These are phyloP conservation scores for Paraglomus occultum DNA, from an alignment of 192 early-diverging fungal genomes.

Conservation along the genomic window DNA sequence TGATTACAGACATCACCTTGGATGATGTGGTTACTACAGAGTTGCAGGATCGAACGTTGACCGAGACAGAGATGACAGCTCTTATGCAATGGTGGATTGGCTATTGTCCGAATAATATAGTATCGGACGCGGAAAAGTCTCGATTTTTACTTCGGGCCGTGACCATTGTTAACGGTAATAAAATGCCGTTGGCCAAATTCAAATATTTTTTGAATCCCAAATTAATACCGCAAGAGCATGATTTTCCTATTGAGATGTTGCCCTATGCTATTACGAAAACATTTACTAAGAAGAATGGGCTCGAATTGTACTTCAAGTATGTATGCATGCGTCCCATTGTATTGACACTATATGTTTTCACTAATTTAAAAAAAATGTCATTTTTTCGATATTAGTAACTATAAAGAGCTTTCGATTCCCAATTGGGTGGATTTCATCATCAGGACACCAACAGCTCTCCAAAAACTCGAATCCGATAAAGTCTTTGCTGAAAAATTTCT, in stretches of 20 bases:
- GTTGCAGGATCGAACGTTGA: slow-evolving; percentile 54
- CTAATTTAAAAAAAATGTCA: not conserved
- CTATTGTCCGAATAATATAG: slow-evolving; percentile 33
- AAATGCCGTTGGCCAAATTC: slow-evolving; percentile 49
- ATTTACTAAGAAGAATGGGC: not conserved
- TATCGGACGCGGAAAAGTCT: not conserved
- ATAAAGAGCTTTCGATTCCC: slow-evolving; percentile 2
- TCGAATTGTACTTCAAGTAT: slow-evolving; percentile 10
- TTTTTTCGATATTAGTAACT: slow-evolving; percentile 2
- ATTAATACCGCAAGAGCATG: slow-evolving; percentile 1
- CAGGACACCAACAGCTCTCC: not conserved
- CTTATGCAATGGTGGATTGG: slow-evolving; percentile 79
- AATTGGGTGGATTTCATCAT: slow-evolving; percentile 4
- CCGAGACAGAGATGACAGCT: slow-evolving; percentile 57
- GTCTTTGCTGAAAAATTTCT: slow-evolving; percentile 71
- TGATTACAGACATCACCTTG: slow-evolving; percentile 52
- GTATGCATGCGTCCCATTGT: not conserved
- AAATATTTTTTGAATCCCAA: slow-evolving; percentile 59
- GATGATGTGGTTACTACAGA: slow-evolving; percentile 64
- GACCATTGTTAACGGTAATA: slow-evolving; percentile 5
- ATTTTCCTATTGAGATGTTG: not conserved
- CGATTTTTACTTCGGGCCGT: not conserved
- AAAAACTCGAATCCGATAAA: slow-evolving; percentile 3
- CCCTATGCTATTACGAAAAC: slow-evolving; percentile 14
- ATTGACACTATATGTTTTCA: not conserved